These are phyloP conservation scores for Discostella pseudostelligera DNA, from an alignment of 108 stramenopile genomes.

Conservation along the genomic window DNA sequence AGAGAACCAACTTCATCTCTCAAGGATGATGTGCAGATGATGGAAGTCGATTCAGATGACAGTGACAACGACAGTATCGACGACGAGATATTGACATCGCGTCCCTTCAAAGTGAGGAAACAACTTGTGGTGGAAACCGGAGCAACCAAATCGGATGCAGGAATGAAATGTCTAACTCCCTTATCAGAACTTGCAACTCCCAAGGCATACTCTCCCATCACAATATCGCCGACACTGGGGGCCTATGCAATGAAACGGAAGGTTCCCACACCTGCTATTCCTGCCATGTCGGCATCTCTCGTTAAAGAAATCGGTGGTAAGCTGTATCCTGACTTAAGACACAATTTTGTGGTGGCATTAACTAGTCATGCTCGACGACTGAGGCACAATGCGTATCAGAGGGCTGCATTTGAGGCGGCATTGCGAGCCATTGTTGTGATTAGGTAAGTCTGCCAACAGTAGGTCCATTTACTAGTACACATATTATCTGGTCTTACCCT, in stretches of 20 bases:
- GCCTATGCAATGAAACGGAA: slow-evolving; percentile 30
- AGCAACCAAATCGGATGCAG: background rate
- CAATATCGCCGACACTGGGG: slow-evolving; percentile 33
- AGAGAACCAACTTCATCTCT: background rate
- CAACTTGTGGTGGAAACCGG: background rate
- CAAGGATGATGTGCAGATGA: slow-evolving; percentile 4
- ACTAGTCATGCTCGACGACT: slow-evolving; percentile 35
- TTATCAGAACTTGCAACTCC: slow-evolving; percentile 37
- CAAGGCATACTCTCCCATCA: slow-evolving; percentile 30
- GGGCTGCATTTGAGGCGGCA: slow-evolving; percentile 37
- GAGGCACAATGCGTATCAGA: slow-evolving; percentile 38
- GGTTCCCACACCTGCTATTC: slow-evolving; percentile 46
- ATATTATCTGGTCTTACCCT: no score
- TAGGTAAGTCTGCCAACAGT: slow-evolving; percentile 11
- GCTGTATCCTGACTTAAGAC: slow-evolving; percentile 44
- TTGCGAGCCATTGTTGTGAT: slow-evolving; percentile 44
- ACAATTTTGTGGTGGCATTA: slow-evolving; percentile 39
- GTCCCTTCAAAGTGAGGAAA: slow-evolving; percentile 15
- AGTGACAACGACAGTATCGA: slow-evolving; percentile 8
- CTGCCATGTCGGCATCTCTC: slow-evolving; percentile 36
- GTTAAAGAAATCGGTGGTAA: slow-evolving; percentile 51
- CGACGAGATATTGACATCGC: slow-evolving; percentile 20
- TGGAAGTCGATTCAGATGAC: slow-evolving; percentile 15
- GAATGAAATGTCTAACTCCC: slow-evolving; percentile 5
- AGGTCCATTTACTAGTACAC: no score